Base-by-base conservation (phyloP, 441 rosid genomes). In the Erysimum pusillum region DNA sequence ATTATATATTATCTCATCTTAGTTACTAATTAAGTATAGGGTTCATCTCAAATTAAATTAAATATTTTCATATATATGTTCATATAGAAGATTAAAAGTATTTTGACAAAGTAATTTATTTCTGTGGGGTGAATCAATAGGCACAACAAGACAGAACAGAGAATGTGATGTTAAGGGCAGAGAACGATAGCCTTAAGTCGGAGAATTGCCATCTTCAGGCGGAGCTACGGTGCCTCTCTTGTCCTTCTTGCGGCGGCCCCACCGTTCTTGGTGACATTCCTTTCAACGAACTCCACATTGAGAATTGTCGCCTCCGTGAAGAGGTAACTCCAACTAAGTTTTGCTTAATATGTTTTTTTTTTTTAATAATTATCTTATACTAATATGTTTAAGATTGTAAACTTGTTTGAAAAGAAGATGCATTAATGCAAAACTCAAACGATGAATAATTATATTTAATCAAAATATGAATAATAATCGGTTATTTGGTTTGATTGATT, bases 71-170 rank as follows among this genome's bases (percentile, higher is more conserved):
- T 22, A 2, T 4, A 17, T 48, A 44, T 7, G 17, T 44, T 44
- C 49, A 14, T 44, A 44, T 44, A 44, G 13, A 25, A 12, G 59
- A 6, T 25, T 13, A 5, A 44, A 32, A 6, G 38, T 31, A 10
- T 60, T 6, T 9, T 10, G 6, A 62, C 18, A 12, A 13, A 22
- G 7, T 42, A 14, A 42, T 13, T 53, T 32, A 4, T 3, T 39
- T 28, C 1, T 48, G 54, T 67, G 31, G 12, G 18, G 6, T 71
- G 36, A 35, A 72, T 52, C 12, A 44, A 22, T 22, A 94, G 99
- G 97, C 98, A 58, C 97, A 92, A 63, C 99, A 94, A 80, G 99
- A 91, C 76, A 85, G 98, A 60, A 7, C 89, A 0, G 98, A 94
- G 38, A 94, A 94, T 72, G 77, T 73, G 71, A 83, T 92, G 72